These are phyloP conservation scores for Hansfordia pulvinata DNA, from an alignment of 2,329 filamentous ascomycete genomes.

Conservation along the genomic window DNA sequence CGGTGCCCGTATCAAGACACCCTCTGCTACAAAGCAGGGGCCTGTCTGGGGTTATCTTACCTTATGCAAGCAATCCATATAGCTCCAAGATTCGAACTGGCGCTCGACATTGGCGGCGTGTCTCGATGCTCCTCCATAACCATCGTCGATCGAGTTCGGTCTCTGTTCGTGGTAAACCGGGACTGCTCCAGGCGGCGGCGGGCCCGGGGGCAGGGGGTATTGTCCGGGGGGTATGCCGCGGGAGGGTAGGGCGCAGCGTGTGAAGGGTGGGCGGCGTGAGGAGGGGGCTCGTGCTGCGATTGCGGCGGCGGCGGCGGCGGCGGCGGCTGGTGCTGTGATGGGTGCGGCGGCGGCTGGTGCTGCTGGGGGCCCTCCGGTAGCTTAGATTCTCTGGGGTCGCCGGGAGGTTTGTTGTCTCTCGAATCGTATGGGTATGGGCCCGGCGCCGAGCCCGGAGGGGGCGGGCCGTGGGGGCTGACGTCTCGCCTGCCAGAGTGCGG, in stretches of 20 bases:
- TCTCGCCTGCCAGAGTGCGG: no score
- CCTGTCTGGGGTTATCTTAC: constrained; percentile 25
- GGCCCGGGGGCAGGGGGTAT: constrained; percentile 25
- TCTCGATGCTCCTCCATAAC: constrained; percentile 28
- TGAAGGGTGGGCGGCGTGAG: constrained; percentile 22
- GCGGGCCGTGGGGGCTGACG: no score
- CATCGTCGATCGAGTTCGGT: constrained; percentile 30
- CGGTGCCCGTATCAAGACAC: no score
- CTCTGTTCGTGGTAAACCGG: no score
- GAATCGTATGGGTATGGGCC: no score
- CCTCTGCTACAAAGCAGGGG: background rate
- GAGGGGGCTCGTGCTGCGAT: constrained; percentile 13
- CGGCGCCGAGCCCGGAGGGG: no score
- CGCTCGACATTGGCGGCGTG: constrained; percentile 28
- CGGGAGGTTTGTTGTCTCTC: no score
- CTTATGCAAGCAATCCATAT: constrained; percentile 35
- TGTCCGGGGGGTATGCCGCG: constrained; percentile 32
- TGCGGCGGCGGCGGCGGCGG: no score
- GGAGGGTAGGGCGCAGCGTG: constrained; percentile 29
- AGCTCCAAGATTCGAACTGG: constrained; percentile 38
- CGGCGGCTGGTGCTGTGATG: no score
- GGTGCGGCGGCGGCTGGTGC: no score
- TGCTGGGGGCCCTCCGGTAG: no score
- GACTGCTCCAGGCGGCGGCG: constrained; percentile 26
- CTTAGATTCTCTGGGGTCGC: no score